Conservation (phyloP, 148 eudicot species). For the Oxyria digyna region DNA sequence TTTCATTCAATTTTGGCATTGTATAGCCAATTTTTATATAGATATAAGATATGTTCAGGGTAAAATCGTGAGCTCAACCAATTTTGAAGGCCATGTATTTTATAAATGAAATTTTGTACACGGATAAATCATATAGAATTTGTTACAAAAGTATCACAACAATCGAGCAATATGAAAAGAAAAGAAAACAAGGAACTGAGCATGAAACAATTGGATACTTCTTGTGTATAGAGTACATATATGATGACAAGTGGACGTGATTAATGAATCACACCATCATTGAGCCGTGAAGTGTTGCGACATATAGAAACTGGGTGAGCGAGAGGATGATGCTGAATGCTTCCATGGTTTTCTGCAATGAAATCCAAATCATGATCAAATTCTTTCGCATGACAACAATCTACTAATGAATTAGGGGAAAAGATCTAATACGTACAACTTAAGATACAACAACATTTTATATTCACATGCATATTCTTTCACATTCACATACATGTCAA, state of each 20-base stretch:
- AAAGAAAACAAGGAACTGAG: background rate
- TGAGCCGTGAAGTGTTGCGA: constrained; percentile 2
- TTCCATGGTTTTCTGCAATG: constrained; percentile 20
- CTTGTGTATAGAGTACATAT: background rate
- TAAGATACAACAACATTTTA: too few species aligned
- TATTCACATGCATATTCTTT: too few species aligned
- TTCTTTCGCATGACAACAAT: too few species aligned
- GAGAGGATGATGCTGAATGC: constrained; percentile 18
- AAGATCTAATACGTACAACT: too few species aligned
- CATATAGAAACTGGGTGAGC: constrained; percentile 11
- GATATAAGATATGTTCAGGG: too few species aligned
- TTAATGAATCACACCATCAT: background rate
- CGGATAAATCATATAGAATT: background rate
- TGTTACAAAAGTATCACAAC: background rate
- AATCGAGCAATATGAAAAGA: background rate
- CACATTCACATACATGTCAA: too few species aligned
- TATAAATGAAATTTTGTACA: background rate
- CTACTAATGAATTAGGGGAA: too few species aligned
- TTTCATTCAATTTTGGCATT: too few species aligned
- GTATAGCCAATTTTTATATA: too few species aligned
- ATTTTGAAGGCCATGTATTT: background rate
- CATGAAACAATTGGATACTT: background rate
- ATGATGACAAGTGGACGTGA: too few species aligned
- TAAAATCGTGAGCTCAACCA: too few species aligned
- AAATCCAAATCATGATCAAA: too few species aligned